These are phyloP conservation scores for Bromus sterilis DNA, from an alignment of 176 grass and related monocot genomes.

Conservation along the genomic window DNA sequence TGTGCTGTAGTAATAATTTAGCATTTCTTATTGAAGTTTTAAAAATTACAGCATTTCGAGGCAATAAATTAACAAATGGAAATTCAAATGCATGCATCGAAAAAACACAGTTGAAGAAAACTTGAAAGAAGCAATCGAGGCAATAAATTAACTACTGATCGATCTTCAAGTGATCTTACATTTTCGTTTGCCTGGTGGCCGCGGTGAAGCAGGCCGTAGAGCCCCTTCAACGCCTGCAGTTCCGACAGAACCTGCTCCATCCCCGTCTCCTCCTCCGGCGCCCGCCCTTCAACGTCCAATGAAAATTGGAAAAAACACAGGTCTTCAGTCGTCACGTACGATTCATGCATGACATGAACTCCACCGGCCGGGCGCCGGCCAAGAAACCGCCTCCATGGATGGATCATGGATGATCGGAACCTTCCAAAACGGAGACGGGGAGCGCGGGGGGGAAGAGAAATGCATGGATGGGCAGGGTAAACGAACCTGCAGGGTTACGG, in stretches of 20 bases:
- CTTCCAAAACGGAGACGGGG: not conserved
- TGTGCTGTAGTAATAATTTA: too few relatives aligned
- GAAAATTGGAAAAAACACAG: not conserved
- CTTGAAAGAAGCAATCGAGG: not conserved
- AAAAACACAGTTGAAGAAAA: not conserved
- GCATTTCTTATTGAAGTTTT: too few relatives aligned
- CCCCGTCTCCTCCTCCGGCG: conserved; percentile 16
- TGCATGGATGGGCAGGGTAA: not conserved
- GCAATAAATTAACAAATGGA: too few relatives aligned
- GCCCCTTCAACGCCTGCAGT: conserved; percentile 43
- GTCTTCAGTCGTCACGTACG: too few relatives aligned
- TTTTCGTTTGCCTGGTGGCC: not conserved
- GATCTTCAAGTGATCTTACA: not conserved
- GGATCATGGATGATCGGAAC: not conserved
- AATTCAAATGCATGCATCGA: not conserved
- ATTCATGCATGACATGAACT: not conserved
- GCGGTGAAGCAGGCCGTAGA: conserved; percentile 50
- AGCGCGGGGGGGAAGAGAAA: not conserved
- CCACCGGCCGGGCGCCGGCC: not conserved
- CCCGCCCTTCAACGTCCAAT: not conserved
- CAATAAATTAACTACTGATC: not conserved
- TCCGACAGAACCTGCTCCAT: conserved; percentile 39
- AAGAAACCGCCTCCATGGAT: not conserved
- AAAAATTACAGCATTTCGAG: too few relatives aligned
- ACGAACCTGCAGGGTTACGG: not conserved